These are phyloP conservation scores for Agrocybe praecox DNA, from an alignment of 768 basidiomycete species.

Conservation along the genomic window DNA sequence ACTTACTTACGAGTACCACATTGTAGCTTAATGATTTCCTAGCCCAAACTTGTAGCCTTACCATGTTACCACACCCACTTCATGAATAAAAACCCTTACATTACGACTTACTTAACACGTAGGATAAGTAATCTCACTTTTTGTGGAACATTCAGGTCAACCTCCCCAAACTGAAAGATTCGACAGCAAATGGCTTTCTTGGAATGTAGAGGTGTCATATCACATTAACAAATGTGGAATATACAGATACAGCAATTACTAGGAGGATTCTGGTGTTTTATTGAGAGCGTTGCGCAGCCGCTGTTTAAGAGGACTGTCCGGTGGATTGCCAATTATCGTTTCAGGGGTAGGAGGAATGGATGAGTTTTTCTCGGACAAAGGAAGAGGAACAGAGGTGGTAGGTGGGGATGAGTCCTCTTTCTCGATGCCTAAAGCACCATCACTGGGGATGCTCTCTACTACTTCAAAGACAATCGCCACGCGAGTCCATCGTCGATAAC, in stretches of 20 bases:
- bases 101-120: not conserved
- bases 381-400: not conserved
- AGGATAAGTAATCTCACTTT: too few species aligned
- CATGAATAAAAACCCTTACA: not conserved
- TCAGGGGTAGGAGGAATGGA: slow-evolving; percentile 9
- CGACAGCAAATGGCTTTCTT: too few species aligned
- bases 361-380: not conserved
- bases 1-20: not conserved
- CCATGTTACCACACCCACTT: not conserved
- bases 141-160: too few species aligned
- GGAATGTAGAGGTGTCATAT: too few species aligned
- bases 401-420: slow-evolving; percentile 14
- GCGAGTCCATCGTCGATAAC: slow-evolving; percentile 85
- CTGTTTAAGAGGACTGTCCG: slow-evolving; percentile 30
- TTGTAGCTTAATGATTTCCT: not conserved
- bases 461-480: slow-evolving; percentile 78
- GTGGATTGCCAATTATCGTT: slow-evolving; percentile 13
- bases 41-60: not conserved
- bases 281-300: slow-evolving; percentile 28
- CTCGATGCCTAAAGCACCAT: slow-evolving; percentile 34
- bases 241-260: not conserved
- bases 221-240: not conserved
- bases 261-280: slow-evolving; percentile 7
- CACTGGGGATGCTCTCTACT: slow-evolving; percentile 55
- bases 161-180: too few species aligned